Evolutionary conservation across 805 yeast genomes (phyloP), one percentile per base, ranked within the genome.

Genomic region (Zygoascus tannicola): DNA sequence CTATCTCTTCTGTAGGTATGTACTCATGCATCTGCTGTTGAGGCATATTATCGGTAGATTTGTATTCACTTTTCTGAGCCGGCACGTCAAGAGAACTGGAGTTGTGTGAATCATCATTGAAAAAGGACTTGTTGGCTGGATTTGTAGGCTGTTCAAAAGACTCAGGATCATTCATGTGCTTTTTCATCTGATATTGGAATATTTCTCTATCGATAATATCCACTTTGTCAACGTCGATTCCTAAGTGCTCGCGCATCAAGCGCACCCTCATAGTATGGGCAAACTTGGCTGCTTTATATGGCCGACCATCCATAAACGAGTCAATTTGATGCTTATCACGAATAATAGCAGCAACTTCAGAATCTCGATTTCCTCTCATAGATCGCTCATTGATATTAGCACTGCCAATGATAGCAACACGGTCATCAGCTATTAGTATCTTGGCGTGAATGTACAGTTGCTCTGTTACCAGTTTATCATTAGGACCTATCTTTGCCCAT

Each of bases 351-450:
- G 96, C 95, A 34, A 92, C 81, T 57, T 92, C 99, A 4, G 97
- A 87, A 59, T 92, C 99, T 59, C 98, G 73, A 18, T 72, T 70
- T 14, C 99, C 99, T 54, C 92, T 71, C 86, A 88, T 88, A 0
- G 97, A 90, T 55, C 99, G 74, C 61, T 92, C 99, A 58, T 92
- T 92, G 48, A 92, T 85, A 57, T 92, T 92, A 0, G 99, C 99
- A 56, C 96, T 85, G 2, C 99, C 98, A 56, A 92, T 88, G 36
- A 92, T 82, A 3, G 95, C 97, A 38, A 81, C 76, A 40, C 95
- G 72, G 57, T 92, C 98, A 65, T 92, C 99, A 8, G 82, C 96
- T 54, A 92, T 73, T 78, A 92, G 73, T 5, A 81, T 75, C 59
- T 92, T 92, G 0, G 95, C 95, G 62, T 92, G 99, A 30, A 92